Base-by-base conservation (phyloP, 495 filamentous ascomycete species). In the Tetracladium setigerum region DNA sequence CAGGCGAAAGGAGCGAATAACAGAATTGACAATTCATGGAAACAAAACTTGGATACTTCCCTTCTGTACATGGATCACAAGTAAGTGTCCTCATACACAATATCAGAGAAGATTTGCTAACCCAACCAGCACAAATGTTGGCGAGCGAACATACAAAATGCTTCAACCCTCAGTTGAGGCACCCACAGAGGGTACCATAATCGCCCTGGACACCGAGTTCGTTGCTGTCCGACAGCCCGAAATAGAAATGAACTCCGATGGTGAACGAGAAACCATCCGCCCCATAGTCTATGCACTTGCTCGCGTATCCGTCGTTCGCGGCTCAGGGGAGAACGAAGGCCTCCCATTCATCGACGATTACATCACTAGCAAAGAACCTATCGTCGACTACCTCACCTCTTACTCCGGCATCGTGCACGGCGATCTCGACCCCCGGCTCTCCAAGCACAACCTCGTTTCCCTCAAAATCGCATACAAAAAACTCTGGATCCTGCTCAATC, bases 381-480 rank as follows among this genome's bases (percentile, higher is more conserved):
- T 99, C n/a, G 86, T 95, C 34, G 92, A 99, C 66, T 95, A 97
- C 58, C 74, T 97, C 27, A 99, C 92, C 0, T 80, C 81, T 36
- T 97, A 83, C 66, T 96, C 91, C 7, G 92, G 92, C 32, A 90
- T 99, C 61, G 81, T 82, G 10, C 71, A 82, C 1, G 84, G 82
- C 0, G 92, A 99, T 60, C 71, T 99, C 17, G 86, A 95, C 57
- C 76, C 79, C 3, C 70, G 69, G 27, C 77, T 73, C 7, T 86
- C 86, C 13, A 61, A 62, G 41, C 89, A 94, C 65, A 83, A 86
- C 44, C 74, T 96, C 0, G 86, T 97, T 7, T 73, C 83, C 9
- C 72, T 96, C 24, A 99, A 97, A 62, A 77, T 81, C 14, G 91
- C 89, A 7, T 97, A 97, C 70, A 99, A 97, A 61, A 95, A 95